Evolutionary conservation across 768 basidiomycete genomes (phyloP), one percentile per base, ranked within the genome.

Genomic region (Tylopilus subfusipes): DNA sequence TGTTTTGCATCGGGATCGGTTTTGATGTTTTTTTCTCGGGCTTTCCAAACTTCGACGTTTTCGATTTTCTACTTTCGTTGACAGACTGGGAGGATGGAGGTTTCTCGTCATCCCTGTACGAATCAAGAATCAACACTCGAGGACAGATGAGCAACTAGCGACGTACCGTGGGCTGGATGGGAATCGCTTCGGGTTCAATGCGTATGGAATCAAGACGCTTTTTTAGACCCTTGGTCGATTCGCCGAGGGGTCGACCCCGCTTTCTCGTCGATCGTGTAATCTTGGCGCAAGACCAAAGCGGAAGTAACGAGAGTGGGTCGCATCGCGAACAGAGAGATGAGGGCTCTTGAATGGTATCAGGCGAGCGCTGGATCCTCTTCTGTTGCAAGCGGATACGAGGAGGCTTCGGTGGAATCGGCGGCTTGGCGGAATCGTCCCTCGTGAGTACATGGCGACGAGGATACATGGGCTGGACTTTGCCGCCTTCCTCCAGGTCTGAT

Each of bases 231-330:
- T 36, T 60, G 3, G 24, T 60, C 21, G 50, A 45, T 31, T 36
- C 49, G 11, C 25, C 21, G 30, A 22, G 19, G 18, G 33, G 19
- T 3, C 51, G 49, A 27, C 54, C 40, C 11, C 19, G 48, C 49
- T 57, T 61, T 39, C 11, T 39, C n/a, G n/a, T 43, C 22, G 60
- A 57, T 42, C 52, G 31, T 21, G 52, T 49, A n/a, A 62, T 61
- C 40, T 61, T 61, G 50, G 60, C 46, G n/a, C 59, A 61, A 1
- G 55, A 50, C 50, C 55, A 57, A 38, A 61, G 46, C 13, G 59
- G 60, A 21, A 27, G 43, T 18, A 25, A 45, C 19, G 49, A 49
- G 24, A 31, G 24, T n/a, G 39, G 45, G 45, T 57, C 53, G 44
- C 53, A 60, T 19, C 38, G 24, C 7, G 36, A 36, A 25, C 52